A percentile compares a stretch with the other conserved stretches of the same genome.
phyloP scores from a whole-genome alignment of 208 protist species.

The Borovskyia barvae region DNA sequence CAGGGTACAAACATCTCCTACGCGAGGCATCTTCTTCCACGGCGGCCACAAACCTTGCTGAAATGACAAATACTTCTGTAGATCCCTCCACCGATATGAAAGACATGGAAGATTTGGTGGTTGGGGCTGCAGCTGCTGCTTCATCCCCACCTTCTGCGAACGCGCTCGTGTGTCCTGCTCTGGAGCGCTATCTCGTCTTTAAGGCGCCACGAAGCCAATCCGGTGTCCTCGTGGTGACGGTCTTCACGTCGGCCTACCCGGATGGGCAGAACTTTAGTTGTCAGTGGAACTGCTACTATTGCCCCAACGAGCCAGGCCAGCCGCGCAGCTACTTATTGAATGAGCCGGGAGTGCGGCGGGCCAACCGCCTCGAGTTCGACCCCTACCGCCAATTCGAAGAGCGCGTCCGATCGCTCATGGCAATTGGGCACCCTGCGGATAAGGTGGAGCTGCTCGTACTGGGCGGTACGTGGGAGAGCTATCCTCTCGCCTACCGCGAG shows the following conservation, averaged over 20 bases:
- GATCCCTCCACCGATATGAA: background rate
- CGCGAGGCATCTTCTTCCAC: background rate
- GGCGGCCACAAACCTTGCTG: background rate
- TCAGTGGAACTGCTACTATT: conserved; percentile 94
- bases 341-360: conserved; percentile 87
- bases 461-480: conserved; percentile 99
- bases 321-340: conserved; percentile 90
- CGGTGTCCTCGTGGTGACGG: conserved; percentile 90
- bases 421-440: conserved; percentile 88
- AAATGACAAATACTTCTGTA: too few relatives aligned
- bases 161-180: conserved; percentile 11
- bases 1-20: conserved; percentile 72
- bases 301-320: conserved; percentile 89
- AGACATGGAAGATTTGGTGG: conserved; percentile 34
- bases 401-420: conserved; percentile 70
- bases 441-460: conserved; percentile 99
- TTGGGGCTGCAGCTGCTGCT: background rate
- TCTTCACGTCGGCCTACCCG: conserved; percentile 90
- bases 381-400: conserved; percentile 80
- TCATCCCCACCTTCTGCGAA: background rate
- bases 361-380: conserved; percentile 83
- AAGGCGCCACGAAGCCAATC: conserved; percentile 88
- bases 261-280: conserved; percentile 86
- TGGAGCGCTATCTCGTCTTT: conserved; percentile 72
- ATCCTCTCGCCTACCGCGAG: conserved; percentile 92